These are phyloP conservation scores for Geranium brycei DNA, from an alignment of 345 rosid genomes.

Conservation along the genomic window DNA sequence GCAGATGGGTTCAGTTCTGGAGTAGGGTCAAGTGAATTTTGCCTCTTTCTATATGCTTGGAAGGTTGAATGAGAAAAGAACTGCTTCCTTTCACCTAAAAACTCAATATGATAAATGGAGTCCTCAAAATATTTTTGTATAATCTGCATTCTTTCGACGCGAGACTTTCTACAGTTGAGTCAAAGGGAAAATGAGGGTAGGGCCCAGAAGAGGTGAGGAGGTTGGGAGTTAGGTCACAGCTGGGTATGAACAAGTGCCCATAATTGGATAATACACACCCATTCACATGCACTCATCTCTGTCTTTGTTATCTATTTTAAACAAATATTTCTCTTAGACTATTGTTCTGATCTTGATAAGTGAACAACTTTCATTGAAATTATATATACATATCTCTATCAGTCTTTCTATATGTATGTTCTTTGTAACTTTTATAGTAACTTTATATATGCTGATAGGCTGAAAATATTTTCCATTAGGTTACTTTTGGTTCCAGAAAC, in stretches of 20 bases:
- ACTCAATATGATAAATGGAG: too few relatives aligned
- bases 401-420: background rate
- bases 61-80: constrained; percentile 27
- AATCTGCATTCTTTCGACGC: too few relatives aligned
- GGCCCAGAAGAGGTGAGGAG: constrained; percentile 11
- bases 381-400: background rate
- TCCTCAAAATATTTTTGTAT: too few relatives aligned
- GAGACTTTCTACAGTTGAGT: too few relatives aligned
- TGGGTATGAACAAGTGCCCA: constrained; percentile 38
- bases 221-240: constrained; percentile 25
- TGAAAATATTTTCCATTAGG: constrained; percentile 6
- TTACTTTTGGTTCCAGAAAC: background rate
- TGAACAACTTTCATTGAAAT: constrained; percentile 9
- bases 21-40: constrained; percentile 29
- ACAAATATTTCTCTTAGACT: background rate
- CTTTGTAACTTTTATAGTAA: background rate
- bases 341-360: constrained; percentile 32
- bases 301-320: background rate
- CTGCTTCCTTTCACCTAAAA: too few relatives aligned
- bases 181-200: constrained; percentile 6
- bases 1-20: constrained; percentile 19
- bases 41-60: constrained; percentile 58
- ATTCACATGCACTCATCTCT: background rate
- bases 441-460: constrained; percentile 10
- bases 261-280: constrained; percentile 22